These are phyloP conservation scores for Plasmodium chabaudi DNA, from an alignment of 169 alveolate species.

Conservation along the genomic window DNA sequence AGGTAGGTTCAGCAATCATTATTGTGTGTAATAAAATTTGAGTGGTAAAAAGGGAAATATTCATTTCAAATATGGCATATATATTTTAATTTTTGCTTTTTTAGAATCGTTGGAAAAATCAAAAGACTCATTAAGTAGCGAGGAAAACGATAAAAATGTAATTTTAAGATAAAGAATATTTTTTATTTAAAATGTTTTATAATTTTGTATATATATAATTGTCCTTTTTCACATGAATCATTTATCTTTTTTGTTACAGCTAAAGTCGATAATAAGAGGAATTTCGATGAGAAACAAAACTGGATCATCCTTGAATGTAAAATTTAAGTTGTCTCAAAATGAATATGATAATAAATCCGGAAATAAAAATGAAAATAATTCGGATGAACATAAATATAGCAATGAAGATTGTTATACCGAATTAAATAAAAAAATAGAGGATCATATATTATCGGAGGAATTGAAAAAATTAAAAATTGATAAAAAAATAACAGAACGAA, in stretches of 20 bases:
- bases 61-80: no score
- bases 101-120: conserved; percentile 66
- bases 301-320: conserved; percentile 61
- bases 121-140: conserved; percentile 42
- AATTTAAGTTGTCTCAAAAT: conserved; percentile 33
- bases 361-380: conserved; percentile 10
- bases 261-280: conserved; percentile 72
- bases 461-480: conserved; percentile 61
- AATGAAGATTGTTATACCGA: conserved; percentile 10
- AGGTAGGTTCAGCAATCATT: conserved; percentile 2
- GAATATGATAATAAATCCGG: conserved; percentile 12
- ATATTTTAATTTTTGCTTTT: not conserved
- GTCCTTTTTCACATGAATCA: no score
- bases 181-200: not conserved
- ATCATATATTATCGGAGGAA: conserved; percentile 67
- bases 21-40: not conserved
- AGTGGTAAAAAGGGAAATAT: no score
- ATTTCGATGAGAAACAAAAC: conserved; percentile 62
- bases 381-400: conserved; percentile 2
- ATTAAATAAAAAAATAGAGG: conserved; percentile 62
- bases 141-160: conserved; percentile 72
- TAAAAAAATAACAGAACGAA: conserved; percentile 46
- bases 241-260: conserved; percentile 8
- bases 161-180: not conserved
- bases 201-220: no score